Evolutionary conservation across 192 early-diverging fungal genomes (phyloP), one percentile per base, ranked within the genome.

Genomic region (Linnemannia schmuckeri): DNA sequence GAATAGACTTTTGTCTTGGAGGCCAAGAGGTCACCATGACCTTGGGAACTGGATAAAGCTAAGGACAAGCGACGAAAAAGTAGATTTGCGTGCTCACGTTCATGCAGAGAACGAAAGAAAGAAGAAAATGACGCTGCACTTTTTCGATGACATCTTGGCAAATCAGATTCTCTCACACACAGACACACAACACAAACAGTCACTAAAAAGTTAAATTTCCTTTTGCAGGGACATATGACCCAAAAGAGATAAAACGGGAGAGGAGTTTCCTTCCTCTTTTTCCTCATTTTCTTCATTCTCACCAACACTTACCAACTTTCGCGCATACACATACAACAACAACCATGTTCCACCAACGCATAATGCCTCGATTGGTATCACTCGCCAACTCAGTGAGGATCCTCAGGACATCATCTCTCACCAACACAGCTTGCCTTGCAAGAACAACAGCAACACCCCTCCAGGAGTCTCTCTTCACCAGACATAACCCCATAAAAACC

Each of bases 341-440:
- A 20, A 52, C 49, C 49, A 78, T 78, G 76, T 35, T 70, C 1
- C 44, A 15, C 7, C 57, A 66, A 41, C 54, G 41, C 55, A 17
- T 68, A 22, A 7, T 73, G 0, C 17, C 78, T 6, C 71, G 78
- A 8, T 55, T 80, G 37, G 55, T 74, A 38, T 74, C 72, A 4
- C 49, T 80, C 38, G 49, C 54, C 40, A 73, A 47, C 40, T 71
- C 70, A 22, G 40, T 72, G 44, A 80, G 42, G 54, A 72, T 80
- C 30, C 20, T 80, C 38, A 46, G 38, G 27, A 44, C 41, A n/a
- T 8, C 52, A 12, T 38, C 79, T 44, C 57, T 46, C 17, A 44
- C 42, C 17, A 38, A 35, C 55, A 52, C 74, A 46, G 71, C 70
- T 0, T 24, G 49, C 40, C 24, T 44, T 33, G 30, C 77, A 37